Conservation (phyloP, 2,329 filamentous ascomycete species). For the Cordyceps cateniannulata region DNA sequence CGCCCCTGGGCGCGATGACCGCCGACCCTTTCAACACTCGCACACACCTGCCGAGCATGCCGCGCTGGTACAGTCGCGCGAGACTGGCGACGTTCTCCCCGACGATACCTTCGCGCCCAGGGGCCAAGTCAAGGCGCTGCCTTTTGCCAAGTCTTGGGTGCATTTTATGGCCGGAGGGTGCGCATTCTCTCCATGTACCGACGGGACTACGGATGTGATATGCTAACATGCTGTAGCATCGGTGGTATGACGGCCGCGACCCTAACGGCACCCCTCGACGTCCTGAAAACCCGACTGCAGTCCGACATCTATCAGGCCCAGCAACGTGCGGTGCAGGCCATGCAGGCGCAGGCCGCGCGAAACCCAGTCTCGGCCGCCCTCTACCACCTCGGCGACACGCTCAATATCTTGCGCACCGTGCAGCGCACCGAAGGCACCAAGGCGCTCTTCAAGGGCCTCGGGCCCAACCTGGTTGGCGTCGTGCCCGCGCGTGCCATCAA, state of each 20-base stretch:
- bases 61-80: conserved; percentile 52
- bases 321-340: conserved; percentile 60
- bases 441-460: conserved; percentile 87
- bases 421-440: conserved; percentile 76
- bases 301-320: conserved; percentile 92
- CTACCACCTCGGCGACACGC: conserved; percentile 76
- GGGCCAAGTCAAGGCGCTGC: conserved; percentile 33
- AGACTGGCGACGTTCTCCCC: conserved; percentile 51
- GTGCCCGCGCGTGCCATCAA: conserved; percentile 87
- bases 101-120: conserved; percentile 28
- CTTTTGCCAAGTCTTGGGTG: conserved; percentile 75
- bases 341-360: conserved; percentile 48
- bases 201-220: background rate
- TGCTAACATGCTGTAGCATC: conserved; percentile 42
- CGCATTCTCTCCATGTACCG: conserved; percentile 23
- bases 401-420: conserved; percentile 77
- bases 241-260: conserved; percentile 88
- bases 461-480: conserved; percentile 83
- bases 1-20: conserved; percentile 26
- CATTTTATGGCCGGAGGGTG: conserved; percentile 90
- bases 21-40: conserved; percentile 23
- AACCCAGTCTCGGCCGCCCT: conserved; percentile 59
- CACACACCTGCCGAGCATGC: conserved; percentile 27
- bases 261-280: conserved; percentile 91
- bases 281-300: conserved; percentile 87